phyloP scores from a whole-genome alignment of 73 alveolate species.

The Stentor coeruleus region DNA sequence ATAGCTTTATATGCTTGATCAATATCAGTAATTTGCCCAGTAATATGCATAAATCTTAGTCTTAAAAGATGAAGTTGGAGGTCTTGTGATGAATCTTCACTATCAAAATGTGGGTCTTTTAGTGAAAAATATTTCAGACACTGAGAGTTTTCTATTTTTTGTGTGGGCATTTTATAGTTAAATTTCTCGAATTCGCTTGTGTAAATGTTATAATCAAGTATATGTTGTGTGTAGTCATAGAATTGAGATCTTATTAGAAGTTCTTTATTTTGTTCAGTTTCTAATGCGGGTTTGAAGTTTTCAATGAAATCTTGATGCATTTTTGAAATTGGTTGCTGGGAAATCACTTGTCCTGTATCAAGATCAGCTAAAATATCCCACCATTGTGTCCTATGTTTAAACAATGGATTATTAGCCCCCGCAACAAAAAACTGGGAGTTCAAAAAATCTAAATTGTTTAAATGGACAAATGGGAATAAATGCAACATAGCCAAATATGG shows the following conservation, averaged over 20 bases:
- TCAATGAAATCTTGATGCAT: not conserved
- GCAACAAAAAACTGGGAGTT: slow-evolving; percentile 8
- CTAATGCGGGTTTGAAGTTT: not conserved
- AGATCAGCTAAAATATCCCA: slow-evolving; percentile 31
- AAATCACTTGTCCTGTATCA: slow-evolving; percentile 22
- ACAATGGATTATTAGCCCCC: slow-evolving; percentile 27
- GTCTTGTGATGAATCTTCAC: not conserved
- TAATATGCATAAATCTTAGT: not conserved
- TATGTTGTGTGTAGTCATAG: slow-evolving; percentile 6
- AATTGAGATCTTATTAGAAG: not conserved
- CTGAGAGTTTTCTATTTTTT: no score
- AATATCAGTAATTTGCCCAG: not conserved
- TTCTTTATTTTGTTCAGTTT: not conserved
- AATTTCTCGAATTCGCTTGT: not conserved
- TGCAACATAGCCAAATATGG: not conserved
- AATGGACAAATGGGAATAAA: not conserved
- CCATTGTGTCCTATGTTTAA: not conserved
- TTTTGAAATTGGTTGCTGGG: not conserved
- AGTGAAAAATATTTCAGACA: not conserved
- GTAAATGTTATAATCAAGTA: not conserved
- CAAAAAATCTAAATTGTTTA: slow-evolving; percentile 5
- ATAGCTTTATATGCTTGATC: not conserved
- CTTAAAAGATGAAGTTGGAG: not conserved
- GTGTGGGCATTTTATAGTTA: not conserved
- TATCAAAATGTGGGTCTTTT: not conserved